Conservation (phyloP, 202 grass and related monocot genomes). For the Musa balbisiana region DNA sequence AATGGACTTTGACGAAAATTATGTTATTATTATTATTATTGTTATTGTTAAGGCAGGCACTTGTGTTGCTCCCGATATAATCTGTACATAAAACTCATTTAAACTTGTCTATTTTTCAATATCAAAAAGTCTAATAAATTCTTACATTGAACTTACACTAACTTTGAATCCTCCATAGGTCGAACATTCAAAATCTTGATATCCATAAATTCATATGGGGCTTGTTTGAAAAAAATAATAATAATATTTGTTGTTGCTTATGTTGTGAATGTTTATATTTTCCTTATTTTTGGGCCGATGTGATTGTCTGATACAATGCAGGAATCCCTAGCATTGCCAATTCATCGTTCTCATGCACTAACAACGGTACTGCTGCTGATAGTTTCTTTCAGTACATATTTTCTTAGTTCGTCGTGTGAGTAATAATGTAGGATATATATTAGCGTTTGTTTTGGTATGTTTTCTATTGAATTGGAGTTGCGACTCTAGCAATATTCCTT, state of each 20-base stretch:
- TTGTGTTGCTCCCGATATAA: no score
- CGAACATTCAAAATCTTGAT: no score
- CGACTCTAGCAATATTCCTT: not conserved
- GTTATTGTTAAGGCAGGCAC: no score
- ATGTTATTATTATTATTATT: no score
- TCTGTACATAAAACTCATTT: no score
- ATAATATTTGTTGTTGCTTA: not conserved
- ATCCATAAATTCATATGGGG: no score
- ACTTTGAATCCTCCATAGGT: no score
- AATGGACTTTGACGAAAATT: no score
- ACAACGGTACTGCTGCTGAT: conserved; percentile 77
- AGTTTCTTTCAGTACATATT: conserved; percentile 85
- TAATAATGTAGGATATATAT: not conserved
- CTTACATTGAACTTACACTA: no score
- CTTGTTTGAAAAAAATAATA: no score
- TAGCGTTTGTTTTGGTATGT: not conserved
- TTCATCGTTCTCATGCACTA: conserved; percentile 79
- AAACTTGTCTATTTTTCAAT: no score
- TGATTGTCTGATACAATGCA: not conserved
- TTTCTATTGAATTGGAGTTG: not conserved
- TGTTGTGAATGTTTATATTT: not conserved
- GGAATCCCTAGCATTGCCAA: conserved; percentile 93
- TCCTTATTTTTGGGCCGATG: not conserved
- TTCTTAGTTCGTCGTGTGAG: conserved; percentile 49
- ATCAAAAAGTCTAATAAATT: no score